Conservation (phyloP, 345 rosid species). For the Moringa oleifera region DNA sequence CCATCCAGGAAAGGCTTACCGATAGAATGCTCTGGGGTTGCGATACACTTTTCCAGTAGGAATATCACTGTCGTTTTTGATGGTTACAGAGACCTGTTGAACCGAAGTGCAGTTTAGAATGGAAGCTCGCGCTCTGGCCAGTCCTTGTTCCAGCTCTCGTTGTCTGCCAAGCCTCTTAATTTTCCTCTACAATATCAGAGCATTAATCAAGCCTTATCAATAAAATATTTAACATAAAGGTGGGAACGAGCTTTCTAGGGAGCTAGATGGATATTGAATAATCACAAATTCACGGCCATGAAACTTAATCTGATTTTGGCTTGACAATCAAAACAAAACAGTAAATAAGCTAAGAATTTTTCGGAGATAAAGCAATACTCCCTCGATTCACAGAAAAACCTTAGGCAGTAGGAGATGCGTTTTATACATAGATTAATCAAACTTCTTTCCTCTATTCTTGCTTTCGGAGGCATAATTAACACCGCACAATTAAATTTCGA, state of each 20-base stretch:
- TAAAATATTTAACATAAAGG: too few relatives aligned
- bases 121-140: constrained; percentile 59
- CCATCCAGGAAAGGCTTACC: constrained; percentile 29
- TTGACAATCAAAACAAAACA: not conserved
- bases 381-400: too few relatives aligned
- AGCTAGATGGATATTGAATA: not conserved
- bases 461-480: too few relatives aligned
- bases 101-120: constrained; percentile 37
- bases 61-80: constrained; percentile 17
- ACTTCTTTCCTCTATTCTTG: too few relatives aligned
- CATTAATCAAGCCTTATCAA: not conserved
- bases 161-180: constrained; percentile 25
- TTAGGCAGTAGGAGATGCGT: too few relatives aligned
- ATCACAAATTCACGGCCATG: not conserved
- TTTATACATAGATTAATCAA: too few relatives aligned
- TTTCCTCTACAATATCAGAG: constrained; percentile 28
- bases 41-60: constrained; percentile 34
- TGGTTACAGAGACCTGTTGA: constrained; percentile 21
- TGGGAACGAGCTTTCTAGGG: not conserved
- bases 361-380: too few relatives aligned
- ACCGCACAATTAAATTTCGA: too few relatives aligned
- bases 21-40: constrained; percentile 53
- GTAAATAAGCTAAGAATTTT: not conserved
- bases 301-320: not conserved
- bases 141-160: constrained; percentile 43